Conservation (phyloP, 2,329 filamentous ascomycete species). For the Blumeriella jaapii region DNA sequence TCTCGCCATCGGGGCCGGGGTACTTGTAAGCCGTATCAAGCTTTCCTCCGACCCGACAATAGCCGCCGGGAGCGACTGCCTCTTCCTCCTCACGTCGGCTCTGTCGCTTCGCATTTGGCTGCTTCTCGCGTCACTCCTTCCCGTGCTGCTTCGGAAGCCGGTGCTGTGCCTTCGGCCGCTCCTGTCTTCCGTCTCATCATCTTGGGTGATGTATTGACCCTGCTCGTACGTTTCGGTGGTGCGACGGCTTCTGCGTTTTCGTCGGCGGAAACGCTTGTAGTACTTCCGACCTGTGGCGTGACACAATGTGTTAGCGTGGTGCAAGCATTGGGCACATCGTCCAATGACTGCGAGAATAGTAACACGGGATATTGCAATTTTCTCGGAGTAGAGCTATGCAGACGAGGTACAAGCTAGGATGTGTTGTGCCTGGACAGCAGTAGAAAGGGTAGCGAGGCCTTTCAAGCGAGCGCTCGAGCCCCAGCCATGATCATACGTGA, state of each 20-base stretch:
- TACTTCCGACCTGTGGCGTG: slow-evolving; percentile 6
- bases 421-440: background rate
- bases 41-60: background rate
- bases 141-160: background rate
- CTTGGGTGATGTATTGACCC: slow-evolving; percentile 6
- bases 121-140: background rate
- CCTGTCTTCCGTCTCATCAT: slow-evolving; percentile 3
- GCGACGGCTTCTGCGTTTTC: slow-evolving; percentile 2
- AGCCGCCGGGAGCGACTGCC: background rate
- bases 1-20: too few species aligned
- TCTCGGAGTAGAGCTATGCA: background rate
- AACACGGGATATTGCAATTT: background rate
- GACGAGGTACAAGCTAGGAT: background rate
- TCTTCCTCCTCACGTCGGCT: background rate
- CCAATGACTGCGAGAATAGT: background rate
- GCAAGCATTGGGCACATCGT: background rate
- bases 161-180: background rate
- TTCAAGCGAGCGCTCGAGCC: too few species aligned
- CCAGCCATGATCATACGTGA: too few species aligned
- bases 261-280: slow-evolving; percentile 6
- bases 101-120: slow-evolving; percentile 3
- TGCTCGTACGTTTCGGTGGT: slow-evolving; percentile 3
- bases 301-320: slow-evolving; percentile 2
- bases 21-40: too few species aligned
- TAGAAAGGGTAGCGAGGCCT: too few species aligned